These are phyloP conservation scores for Lineolata rhizophorae DNA, from an alignment of 495 filamentous ascomycete species.

Conservation along the genomic window DNA sequence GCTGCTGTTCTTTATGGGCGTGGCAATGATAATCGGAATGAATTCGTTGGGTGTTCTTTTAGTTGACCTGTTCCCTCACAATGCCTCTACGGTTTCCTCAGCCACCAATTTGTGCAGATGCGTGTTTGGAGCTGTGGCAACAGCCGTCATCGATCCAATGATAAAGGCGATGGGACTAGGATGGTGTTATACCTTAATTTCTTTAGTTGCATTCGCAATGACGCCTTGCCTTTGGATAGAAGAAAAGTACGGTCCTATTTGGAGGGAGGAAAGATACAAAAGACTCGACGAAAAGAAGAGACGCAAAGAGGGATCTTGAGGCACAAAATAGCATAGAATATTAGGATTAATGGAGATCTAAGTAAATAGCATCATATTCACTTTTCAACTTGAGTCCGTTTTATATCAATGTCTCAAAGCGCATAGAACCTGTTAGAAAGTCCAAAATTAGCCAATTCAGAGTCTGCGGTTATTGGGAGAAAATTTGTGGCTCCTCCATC, in stretches of 20 bases:
- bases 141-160: slow-evolving; percentile 44
- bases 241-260: slow-evolving; percentile 22
- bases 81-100: slow-evolving; percentile 42
- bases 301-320: no score
- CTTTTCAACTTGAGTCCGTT: no score
- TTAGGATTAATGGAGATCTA: no score
- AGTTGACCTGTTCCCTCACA: slow-evolving; percentile 40
- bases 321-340: no score
- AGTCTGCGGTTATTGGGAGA: no score
- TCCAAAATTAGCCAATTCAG: no score
- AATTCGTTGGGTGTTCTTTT: slow-evolving; percentile 32
- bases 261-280: slow-evolving; percentile 23
- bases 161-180: slow-evolving; percentile 39
- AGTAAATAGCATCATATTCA: no score
- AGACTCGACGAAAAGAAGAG: no score
- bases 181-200: slow-evolving; percentile 51
- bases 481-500: no score
- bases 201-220: slow-evolving; percentile 25
- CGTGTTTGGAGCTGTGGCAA: slow-evolving; percentile 41
- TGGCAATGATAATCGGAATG: slow-evolving; percentile 31
- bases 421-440: no score
- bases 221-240: slow-evolving; percentile 29
- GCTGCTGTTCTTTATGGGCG: slow-evolving; percentile 37
- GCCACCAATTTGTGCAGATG: slow-evolving; percentile 51
- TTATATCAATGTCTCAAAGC: no score